Conservation (phyloP, 2,329 filamentous ascomycete genomes). For the Chaetothyriales sp. region DNA sequence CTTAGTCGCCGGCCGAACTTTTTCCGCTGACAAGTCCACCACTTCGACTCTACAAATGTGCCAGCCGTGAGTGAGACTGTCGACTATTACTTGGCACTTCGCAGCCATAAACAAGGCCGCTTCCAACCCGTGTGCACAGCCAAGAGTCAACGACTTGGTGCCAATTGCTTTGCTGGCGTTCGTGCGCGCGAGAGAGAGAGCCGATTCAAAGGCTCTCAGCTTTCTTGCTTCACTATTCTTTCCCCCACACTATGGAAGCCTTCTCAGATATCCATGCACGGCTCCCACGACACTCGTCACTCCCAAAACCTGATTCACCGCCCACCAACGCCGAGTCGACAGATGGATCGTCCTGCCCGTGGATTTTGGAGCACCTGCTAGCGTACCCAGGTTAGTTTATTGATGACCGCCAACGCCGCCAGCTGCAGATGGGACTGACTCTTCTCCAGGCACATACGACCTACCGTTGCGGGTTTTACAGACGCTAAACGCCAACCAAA, state of each 20-base stretch:
- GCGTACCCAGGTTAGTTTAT: conserved; percentile 34
- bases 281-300: not conserved
- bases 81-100: not conserved
- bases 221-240: too few relatives aligned
- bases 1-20: not conserved
- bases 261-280: not conserved
- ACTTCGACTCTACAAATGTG: not conserved
- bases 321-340: not conserved
- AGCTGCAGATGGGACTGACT: not conserved
- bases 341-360: conserved; percentile 31
- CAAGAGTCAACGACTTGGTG: too few relatives aligned
- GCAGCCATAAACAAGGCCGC: not conserved
- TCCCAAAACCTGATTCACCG: not conserved
- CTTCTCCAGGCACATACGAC: conserved; percentile 40
- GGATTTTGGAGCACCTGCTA: conserved; percentile 48
- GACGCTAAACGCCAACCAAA: conserved; percentile 44
- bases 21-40: not conserved
- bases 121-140: too few relatives aligned
- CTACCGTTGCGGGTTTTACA: conserved; percentile 56
- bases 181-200: too few relatives aligned
- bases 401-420: not conserved
- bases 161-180: too few relatives aligned
- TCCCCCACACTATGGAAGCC: not conserved
- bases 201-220: too few relatives aligned
- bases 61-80: not conserved